These are phyloP conservation scores for Bidens hawaiensis DNA, from an alignment of 140 eudicot genomes.

Conservation along the genomic window DNA sequence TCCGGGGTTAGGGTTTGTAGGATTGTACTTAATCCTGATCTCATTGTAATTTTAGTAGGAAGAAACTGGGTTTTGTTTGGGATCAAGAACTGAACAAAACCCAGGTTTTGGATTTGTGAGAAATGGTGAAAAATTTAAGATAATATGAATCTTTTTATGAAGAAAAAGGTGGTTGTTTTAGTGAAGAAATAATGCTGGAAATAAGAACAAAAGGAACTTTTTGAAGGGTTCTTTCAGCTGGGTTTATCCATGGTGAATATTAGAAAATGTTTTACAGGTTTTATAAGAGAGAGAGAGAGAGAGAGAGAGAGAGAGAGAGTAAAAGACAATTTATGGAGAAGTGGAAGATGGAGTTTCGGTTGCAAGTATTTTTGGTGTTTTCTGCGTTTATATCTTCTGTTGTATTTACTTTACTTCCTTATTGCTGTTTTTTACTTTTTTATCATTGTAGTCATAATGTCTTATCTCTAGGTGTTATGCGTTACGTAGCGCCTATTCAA, in stretches of 20 bases:
- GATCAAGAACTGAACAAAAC: neutral
- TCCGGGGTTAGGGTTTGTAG: slow-evolving; percentile 48
- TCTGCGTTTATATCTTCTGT: slow-evolving; percentile 21
- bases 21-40: slow-evolving; percentile 26
- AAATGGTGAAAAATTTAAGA: neutral
- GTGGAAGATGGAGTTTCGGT: slow-evolving; percentile 17
- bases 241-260: neutral
- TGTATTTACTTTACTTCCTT: slow-evolving; percentile 7
- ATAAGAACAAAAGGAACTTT: slow-evolving; percentile 33
- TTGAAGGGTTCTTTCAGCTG: slow-evolving; percentile 17
- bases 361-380: slow-evolving; percentile 23
- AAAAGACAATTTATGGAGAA: slow-evolving; percentile 26
- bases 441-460: too few relatives aligned
- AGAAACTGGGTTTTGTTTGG: slow-evolving; percentile 11
- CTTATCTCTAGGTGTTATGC: too few relatives aligned
- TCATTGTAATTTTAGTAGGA: slow-evolving; percentile 6
- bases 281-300: neutral
- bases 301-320: slow-evolving; percentile 1
- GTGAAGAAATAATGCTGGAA: neutral
- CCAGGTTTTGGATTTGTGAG: neutral
- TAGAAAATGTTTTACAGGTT: neutral
- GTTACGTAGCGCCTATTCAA: too few relatives aligned
- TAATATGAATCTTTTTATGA: neutral
- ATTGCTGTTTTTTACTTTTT: neutral
- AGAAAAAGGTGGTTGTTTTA: neutral